phyloP scores from a whole-genome alignment of 306 rosid genomes.

The Cucurbita pepo region DNA sequence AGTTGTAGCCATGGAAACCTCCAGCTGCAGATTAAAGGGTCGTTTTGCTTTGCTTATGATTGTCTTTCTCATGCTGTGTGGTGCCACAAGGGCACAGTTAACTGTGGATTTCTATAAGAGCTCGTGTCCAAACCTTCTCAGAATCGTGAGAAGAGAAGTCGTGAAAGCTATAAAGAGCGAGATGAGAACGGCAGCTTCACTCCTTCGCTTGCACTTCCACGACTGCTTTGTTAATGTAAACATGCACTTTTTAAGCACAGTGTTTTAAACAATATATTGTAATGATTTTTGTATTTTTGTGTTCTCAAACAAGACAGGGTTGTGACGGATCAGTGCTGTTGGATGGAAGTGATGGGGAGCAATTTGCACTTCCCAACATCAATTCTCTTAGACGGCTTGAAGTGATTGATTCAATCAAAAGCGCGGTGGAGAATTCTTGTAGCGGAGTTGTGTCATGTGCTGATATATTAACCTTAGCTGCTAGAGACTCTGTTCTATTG shows the following conservation, averaged over 20 bases:
- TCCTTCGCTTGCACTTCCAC: conserved; percentile 87
- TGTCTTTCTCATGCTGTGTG: conserved; percentile 20
- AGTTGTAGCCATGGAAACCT: conserved; percentile 16
- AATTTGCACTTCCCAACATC: conserved; percentile 44
- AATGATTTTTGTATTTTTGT: background rate
- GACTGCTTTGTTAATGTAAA: conserved; percentile 89
- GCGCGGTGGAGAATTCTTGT: conserved; percentile 60
- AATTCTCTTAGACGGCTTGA: conserved; percentile 74
- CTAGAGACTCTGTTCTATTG: conserved; percentile 65
- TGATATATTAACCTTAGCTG: conserved; percentile 65
- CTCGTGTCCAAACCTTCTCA: conserved; percentile 44
- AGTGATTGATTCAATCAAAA: conserved; percentile 62
- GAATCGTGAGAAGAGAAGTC: conserved; percentile 46
- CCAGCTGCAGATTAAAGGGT: background rate
- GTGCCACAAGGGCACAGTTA: conserved; percentile 34
- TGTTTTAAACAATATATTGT: too few species aligned
- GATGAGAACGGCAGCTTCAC: conserved; percentile 77
- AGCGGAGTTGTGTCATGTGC: conserved; percentile 77
- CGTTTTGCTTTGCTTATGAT: conserved; percentile 13
- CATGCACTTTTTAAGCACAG: background rate
- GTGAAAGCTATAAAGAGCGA: conserved; percentile 39
- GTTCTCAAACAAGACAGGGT: conserved; percentile 26
- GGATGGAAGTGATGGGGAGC: conserved; percentile 51
- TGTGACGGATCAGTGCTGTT: conserved; percentile 73
- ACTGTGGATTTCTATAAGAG: conserved; percentile 43